Evolutionary conservation across 2,329 filamentous ascomycete genomes (phyloP).

Genomic region (Calonectria henricotiae): DNA sequence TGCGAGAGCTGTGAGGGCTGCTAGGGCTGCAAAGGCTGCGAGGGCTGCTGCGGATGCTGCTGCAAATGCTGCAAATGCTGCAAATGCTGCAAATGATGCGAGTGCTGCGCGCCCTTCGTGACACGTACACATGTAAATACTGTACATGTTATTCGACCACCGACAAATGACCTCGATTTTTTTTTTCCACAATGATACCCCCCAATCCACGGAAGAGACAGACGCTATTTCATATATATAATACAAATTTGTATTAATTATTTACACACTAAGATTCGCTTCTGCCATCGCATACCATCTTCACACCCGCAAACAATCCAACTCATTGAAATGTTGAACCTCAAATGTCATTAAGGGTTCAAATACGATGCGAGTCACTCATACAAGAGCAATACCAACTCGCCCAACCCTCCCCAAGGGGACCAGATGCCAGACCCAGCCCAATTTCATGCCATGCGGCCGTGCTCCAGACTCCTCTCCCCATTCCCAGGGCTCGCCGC

Average conservation of each 20-base stretch:
- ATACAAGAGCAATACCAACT: constrained; percentile 20
- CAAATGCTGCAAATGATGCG: no score
- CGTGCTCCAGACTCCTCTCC: constrained; percentile 46
- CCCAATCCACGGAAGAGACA: not conserved
- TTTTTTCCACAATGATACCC: constrained; percentile 3
- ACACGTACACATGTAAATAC: not conserved
- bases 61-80: no score
- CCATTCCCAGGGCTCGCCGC: constrained; percentile 40
- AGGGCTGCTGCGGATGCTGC: no score
- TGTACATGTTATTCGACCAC: not conserved
- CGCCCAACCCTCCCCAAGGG: constrained; percentile 3
- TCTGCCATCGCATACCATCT: not conserved
- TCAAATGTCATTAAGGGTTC: constrained; percentile 22
- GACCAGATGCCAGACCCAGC: constrained; percentile 47
- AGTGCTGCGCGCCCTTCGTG: not conserved
- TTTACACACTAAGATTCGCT: not conserved
- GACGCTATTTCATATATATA: not conserved
- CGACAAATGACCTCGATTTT: not conserved
- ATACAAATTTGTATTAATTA: not conserved
- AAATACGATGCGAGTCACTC: constrained; percentile 6
- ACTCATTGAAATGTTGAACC: constrained; percentile 9
- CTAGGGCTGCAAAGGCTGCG: no score
- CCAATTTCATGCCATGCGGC: constrained; percentile 41
- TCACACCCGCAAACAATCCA: not conserved
- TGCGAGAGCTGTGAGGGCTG: no score